Evolutionary conservation across 108 stramenopile genomes (phyloP), one percentile per base, ranked within the genome.

Genomic region (Thalassiosira profunda): DNA sequence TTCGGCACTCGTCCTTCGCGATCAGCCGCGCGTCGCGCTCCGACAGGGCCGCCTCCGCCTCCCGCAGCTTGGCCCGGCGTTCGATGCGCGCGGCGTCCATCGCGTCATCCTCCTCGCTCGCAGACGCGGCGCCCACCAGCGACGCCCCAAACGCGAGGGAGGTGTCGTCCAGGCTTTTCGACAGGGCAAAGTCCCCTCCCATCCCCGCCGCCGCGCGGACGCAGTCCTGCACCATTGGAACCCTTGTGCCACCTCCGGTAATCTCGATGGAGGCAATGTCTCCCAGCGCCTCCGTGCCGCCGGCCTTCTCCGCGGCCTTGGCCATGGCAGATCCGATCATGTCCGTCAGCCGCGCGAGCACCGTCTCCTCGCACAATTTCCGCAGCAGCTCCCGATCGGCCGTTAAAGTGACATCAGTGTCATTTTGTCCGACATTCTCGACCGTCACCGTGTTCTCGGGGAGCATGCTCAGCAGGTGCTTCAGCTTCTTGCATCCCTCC

Each of bases 161-260:
- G 10, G 84, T 82, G 67, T 85, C 84, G 48, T 85, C 84, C 63
- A 85, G 75, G 74, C 80, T 80, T 23, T 56, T 33, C 24, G 76
- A 74, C 15, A 82, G 54, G 35, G 55, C 68, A 54, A 60, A 61
- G 5, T 63, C 66, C 29, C 64, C 64, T 25, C 26, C 47, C 63
- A 49, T 61, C 37, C 35, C 49, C 28, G 57, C 57, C 23, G 57
- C 49, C 9, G 34, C 15, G 8, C 62, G 70, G 41, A 85, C 65
- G 20, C 51, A 72, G n/a, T 78, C 77, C 47, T 82, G 80, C 51
- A 85, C 47, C 67, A 76, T 74, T n/a, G 84, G 84, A 43, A 85
- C 75, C 34, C 84, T 76, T 33, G 64, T 74, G 21, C 84, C 84
- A 37, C 84, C 84, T n/a, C 84, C 84, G 4, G 73, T 48, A 26